Evolutionary conservation across 1,139 yeast genomes (phyloP).

Genomic region (Hyphopichia burtonii): DNA sequence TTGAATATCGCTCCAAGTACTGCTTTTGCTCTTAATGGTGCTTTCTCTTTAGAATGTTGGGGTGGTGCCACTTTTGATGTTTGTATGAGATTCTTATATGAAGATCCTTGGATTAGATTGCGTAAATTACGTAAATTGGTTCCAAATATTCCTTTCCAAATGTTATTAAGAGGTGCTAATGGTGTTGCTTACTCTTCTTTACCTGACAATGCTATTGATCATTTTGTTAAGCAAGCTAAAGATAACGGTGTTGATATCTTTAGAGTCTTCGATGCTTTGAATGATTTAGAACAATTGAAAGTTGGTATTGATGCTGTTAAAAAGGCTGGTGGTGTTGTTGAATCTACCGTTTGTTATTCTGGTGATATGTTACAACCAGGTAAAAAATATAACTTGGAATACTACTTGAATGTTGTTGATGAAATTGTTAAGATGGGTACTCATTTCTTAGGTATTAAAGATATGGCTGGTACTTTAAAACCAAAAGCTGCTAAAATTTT

Average conservation of each 20-base stretch:
- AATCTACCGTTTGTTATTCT: constrained; percentile 96
- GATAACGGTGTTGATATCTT: constrained; percentile 95
- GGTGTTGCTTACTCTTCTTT: constrained; percentile 98
- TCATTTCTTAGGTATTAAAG: constrained; percentile 94
- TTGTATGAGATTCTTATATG: constrained; percentile 96
- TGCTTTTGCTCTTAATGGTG: constrained; percentile 84
- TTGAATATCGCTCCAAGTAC: constrained; percentile 92
- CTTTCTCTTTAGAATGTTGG: constrained; percentile 98
- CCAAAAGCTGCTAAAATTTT: constrained; percentile 88
- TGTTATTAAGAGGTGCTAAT: constrained; percentile 98
- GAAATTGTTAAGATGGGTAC: constrained; percentile 92
- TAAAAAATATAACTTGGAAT: constrained; percentile 91
- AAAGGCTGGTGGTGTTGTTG: constrained; percentile 98
- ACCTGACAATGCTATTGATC: constrained; percentile 98
- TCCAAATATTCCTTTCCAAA: constrained; percentile 98
- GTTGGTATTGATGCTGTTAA: constrained; percentile 98
- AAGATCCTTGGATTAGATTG: constrained; percentile 98
- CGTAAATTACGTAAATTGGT: constrained; percentile 83
- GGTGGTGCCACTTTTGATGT: constrained; percentile 99
- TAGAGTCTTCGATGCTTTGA: constrained; percentile 96
- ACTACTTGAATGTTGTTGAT: constrained; percentile 80
- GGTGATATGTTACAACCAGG: constrained; percentile 97
- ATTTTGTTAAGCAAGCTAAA: constrained; percentile 91
- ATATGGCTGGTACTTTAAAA: constrained; percentile 99
- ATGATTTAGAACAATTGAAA: constrained; percentile 92